Conservation (phyloP, 305 asterid genomes). For the Rubia occidens region DNA sequence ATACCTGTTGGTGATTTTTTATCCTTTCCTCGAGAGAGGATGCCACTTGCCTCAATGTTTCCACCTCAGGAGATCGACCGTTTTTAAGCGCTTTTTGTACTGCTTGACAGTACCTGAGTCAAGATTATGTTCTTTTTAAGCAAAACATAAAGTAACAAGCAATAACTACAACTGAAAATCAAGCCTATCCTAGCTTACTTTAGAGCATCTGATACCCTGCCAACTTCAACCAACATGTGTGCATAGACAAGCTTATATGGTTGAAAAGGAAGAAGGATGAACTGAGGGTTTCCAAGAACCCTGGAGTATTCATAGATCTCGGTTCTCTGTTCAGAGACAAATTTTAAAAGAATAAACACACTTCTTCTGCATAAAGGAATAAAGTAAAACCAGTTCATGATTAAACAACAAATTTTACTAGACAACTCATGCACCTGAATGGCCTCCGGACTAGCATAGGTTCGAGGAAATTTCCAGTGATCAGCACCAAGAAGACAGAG, state of each 20-base stretch:
- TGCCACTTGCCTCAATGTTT: slow-evolving; percentile 47
- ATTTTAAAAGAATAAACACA: slow-evolving; percentile 7
- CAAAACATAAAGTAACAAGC: slow-evolving; percentile 9
- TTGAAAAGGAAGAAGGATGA: slow-evolving; percentile 76
- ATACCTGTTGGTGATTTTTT: slow-evolving; percentile 76
- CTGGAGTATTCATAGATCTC: slow-evolving; percentile 82
- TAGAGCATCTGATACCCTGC: slow-evolving; percentile 75
- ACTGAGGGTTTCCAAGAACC: slow-evolving; percentile 88
- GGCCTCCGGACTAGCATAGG: slow-evolving; percentile 88
- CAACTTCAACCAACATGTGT: slow-evolving; percentile 93
- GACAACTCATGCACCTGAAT: slow-evolving; percentile 63
- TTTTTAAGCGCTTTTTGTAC: slow-evolving; percentile 62
- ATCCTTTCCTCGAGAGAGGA: slow-evolving; percentile 77
- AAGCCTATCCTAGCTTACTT: slow-evolving; percentile 38
- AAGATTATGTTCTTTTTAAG: slow-evolving; percentile 16
- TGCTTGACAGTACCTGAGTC: slow-evolving; percentile 67
- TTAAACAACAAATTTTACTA: slow-evolving; percentile 4
- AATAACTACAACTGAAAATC: not conserved
- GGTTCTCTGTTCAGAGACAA: slow-evolving; percentile 58
- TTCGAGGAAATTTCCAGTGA: slow-evolving; percentile 86
- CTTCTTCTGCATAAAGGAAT: not conserved
- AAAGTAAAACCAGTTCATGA: not conserved
- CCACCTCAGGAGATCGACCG: slow-evolving; percentile 66
- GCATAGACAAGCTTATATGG: slow-evolving; percentile 94
- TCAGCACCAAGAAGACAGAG: slow-evolving; percentile 94